phyloP scores from a whole-genome alignment of 164 flowering plant species.

The Sextonia rubra region DNA sequence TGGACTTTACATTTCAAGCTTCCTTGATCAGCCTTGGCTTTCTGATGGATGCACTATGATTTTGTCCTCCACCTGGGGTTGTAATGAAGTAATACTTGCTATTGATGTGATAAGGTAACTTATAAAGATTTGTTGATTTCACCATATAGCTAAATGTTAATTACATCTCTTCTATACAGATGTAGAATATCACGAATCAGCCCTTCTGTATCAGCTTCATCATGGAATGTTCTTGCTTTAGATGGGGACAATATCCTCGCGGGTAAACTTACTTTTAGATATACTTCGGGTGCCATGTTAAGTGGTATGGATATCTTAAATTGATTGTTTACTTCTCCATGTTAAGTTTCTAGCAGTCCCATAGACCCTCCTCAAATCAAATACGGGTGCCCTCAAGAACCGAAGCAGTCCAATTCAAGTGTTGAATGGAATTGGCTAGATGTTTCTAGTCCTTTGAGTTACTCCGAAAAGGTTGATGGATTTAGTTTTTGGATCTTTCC shows the following conservation, averaged over 20 bases:
- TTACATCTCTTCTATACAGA: constrained; percentile 28
- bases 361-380: constrained; percentile 67
- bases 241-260: constrained; percentile 80
- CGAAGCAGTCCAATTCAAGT: constrained; percentile 22
- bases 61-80: constrained; percentile 74
- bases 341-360: constrained; percentile 81
- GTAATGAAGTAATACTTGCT: constrained; percentile 68
- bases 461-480: constrained; percentile 58
- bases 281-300: not conserved
- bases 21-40: constrained; percentile 78
- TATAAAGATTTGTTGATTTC: not conserved
- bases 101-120: constrained; percentile 72
- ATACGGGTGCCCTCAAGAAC: constrained; percentile 42
- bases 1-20: constrained; percentile 62
- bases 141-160: constrained; percentile 6
- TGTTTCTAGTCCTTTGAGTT: constrained; percentile 56
- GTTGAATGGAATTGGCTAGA: constrained; percentile 71
- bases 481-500: not conserved
- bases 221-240: constrained; percentile 76
- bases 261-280: constrained; percentile 41
- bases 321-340: constrained; percentile 4
- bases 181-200: constrained; percentile 59
- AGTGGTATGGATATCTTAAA: not conserved
- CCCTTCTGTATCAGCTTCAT: constrained; percentile 52
- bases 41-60: constrained; percentile 82